Evolutionary conservation across 257 asterid species (phyloP), one percentile per base, ranked within the genome.

Genomic region (Solanum sejunctum): DNA sequence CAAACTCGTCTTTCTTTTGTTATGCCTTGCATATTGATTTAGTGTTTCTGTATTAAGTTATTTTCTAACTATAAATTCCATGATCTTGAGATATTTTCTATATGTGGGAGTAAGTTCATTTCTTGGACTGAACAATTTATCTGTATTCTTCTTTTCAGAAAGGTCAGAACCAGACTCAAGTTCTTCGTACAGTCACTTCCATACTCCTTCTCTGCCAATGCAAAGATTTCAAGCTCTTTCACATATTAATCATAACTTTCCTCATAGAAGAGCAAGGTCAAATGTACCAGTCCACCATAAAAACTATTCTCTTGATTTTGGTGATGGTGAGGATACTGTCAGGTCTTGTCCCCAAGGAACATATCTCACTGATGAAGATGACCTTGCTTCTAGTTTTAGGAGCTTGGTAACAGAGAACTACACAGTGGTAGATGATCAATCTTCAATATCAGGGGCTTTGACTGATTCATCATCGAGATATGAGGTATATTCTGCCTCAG

Each of bases 171-270:
- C 86, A 77, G 89, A 89, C 86, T 91, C 93, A 23, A 83, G 81
- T 36, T 87, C 89, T 47, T 89, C 91, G 3, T 85, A 57, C 85
- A 79, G 90, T 83, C 85, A 60, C 80, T 90, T 87, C 82, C 89
- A 87, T 80, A 91, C 97, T 60, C 64, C 90, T 51, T 91, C 97
- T 86, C 92, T 93, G 28, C 96, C 97, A 49, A 80, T 64, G 52
- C 98, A 93, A 85, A 92, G 92, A 41, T 85, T 91, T 85, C 98
- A 87, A 87, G 98, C 97, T 86, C 95, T 93, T 86, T 86, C 93
- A 45, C 83, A 82, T 69, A 84, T 93, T 41, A 93, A 96, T 86
- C 95, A 90, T 85, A 88, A 87, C 77, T 89, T 92, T 86, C 86
- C 82, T 75, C 92, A 90, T 82, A 89, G 88, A 88, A 92, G 91